phyloP scores from a whole-genome alignment of 129 eudicot genomes.

The Artemisia argyi region DNA sequence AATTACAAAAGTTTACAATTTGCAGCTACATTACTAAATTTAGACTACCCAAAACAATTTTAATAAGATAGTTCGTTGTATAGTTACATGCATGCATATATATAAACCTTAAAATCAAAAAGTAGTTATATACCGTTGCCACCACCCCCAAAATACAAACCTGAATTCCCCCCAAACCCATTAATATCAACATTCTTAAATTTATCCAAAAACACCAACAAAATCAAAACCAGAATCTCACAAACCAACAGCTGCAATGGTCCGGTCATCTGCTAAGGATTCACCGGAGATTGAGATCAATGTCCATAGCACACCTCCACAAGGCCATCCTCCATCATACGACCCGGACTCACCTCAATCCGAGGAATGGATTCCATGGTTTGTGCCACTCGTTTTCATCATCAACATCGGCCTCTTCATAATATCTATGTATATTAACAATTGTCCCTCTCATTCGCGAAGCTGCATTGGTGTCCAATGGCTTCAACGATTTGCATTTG shows the following conservation, averaged over 20 bases:
- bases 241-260: conserved; percentile 23
- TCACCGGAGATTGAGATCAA: conserved; percentile 38
- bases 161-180: conserved; percentile 9
- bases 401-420: conserved; percentile 47
- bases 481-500: conserved; percentile 64
- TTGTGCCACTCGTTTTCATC: conserved; percentile 49
- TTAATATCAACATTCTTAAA: conserved; percentile 11
- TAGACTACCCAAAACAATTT: too few relatives aligned
- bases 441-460: conserved; percentile 51
- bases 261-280: conserved; percentile 27
- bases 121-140: conserved; percentile 11
- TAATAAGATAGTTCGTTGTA: neutral
- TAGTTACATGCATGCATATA: neutral
- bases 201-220: conserved; percentile 9
- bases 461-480: conserved; percentile 41
- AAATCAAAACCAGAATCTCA: conserved; percentile 7
- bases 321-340: neutral
- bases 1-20: neutral
- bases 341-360: neutral
- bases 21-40: neutral
- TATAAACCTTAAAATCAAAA: neutral
- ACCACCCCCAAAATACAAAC: neutral
- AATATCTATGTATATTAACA: conserved; percentile 50
- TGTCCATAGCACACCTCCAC: conserved; percentile 27
- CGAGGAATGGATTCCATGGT: conserved; percentile 58